Evolutionary conservation across 805 yeast species (phyloP), one percentile per base, ranked within the genome.

Genomic region (Candida golubevii): DNA sequence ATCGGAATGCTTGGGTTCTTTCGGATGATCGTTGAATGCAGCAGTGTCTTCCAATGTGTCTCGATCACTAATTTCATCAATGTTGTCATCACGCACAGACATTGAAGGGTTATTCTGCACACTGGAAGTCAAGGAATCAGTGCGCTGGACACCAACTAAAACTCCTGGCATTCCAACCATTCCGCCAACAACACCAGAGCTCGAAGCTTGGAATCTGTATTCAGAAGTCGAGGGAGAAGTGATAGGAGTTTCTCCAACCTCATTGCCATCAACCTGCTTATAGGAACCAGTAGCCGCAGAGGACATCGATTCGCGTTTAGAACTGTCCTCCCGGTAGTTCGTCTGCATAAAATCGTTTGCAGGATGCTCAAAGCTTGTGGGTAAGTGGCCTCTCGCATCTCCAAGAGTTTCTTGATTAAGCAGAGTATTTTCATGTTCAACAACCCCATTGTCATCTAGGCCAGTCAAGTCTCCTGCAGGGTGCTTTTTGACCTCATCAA

Each of bases 31-130:
- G 8, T 48, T 38, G 34, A 43, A 42, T 2, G 43, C 41, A 6
- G 42, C 39, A 18, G 36, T 41, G 8, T 50, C 51, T 7, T 42
- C 73, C 50, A 69, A 52, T 3, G 74, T 67, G 11, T 67, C 76
- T 37, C 71, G 65, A 41, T 71, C 75, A 45, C 75, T 70, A 6
- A 67, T 60, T 26, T 66, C 71, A 15, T 69, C 76, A 35, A 71
- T 65, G 44, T 71, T 71, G 48, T 71, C 96, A 50, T 86, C 96
- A 48, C 96, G 80, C 7, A 88, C 95, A 18, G 96, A 86, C 64
- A 81, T 79, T 0, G 97, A 90, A 2, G 97, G 88, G 61, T 91
- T 89, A 66, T 90, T 90, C 56, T 85, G 91, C 30, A 89, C 95
- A 36, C 96, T 86, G 0, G 97, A 88, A 0, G 97, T 86, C 33